phyloP scores from a whole-genome alignment of 169 alveolate species.

The Eimeria falciformis region DNA sequence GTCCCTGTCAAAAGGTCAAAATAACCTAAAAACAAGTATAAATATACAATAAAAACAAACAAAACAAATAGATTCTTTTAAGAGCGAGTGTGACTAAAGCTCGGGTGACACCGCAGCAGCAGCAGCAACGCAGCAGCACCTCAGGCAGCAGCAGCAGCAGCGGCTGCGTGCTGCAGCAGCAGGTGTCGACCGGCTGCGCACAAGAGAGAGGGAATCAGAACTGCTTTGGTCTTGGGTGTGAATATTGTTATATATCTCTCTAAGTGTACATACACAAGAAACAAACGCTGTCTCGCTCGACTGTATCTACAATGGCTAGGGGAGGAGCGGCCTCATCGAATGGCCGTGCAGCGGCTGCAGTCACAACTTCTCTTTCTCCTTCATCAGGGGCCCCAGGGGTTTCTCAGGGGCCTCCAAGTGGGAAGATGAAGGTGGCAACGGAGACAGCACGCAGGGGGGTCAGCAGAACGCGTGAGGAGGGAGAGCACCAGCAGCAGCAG shows the following conservation, averaged over 20 bases:
- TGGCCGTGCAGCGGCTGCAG: slow-evolving; percentile 46
- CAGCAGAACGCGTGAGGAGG: slow-evolving; percentile 22
- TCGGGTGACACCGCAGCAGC: too few species aligned
- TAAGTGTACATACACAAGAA: slow-evolving; percentile 20
- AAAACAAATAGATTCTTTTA: background rate
- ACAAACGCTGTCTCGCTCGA: slow-evolving; percentile 29
- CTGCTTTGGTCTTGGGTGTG: slow-evolving; percentile 20
- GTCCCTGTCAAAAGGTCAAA: background rate
- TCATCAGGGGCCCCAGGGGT: slow-evolving; percentile 12
- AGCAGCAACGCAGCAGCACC: too few species aligned
- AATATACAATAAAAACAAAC: background rate
- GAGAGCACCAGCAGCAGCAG: background rate
- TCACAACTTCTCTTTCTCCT: background rate
- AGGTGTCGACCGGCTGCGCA: slow-evolving; percentile 5
- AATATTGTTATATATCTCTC: slow-evolving; percentile 14
- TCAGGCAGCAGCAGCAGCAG: slow-evolving; percentile 32
- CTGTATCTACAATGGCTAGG: slow-evolving; percentile 50
- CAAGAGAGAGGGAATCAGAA: slow-evolving; percentile 2
- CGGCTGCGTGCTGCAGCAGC: slow-evolving; percentile 33
- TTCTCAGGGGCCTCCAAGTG: slow-evolving; percentile 39
- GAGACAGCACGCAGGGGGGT: slow-evolving; percentile 27
- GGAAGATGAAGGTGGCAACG: slow-evolving; percentile 19
- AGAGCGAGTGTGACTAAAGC: too few species aligned
- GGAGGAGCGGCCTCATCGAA: slow-evolving; percentile 64
- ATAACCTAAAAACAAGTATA: background rate